Evolutionary conservation across 2,329 filamentous ascomycete species (phyloP).

Genomic region (Cladosporium sp.): DNA sequence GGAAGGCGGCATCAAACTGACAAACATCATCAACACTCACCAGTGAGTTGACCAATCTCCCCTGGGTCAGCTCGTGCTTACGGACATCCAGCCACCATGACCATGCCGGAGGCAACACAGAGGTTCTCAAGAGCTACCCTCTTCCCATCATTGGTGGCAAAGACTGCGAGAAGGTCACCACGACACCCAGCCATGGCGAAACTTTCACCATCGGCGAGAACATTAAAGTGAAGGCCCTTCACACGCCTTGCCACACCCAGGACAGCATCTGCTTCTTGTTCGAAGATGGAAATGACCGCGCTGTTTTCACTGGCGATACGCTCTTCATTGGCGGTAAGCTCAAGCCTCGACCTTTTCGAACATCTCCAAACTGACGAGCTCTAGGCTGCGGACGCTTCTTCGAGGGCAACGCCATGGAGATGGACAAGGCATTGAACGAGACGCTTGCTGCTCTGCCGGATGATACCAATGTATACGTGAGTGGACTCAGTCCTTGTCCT

Average conservation of each 20-base stretch:
- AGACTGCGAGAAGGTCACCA: slow-evolving; percentile 75
- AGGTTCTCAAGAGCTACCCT: slow-evolving; percentile 61
- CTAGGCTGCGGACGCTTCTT: slow-evolving; percentile 92
- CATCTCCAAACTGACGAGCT: not conserved
- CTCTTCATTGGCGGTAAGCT: slow-evolving; percentile 80
- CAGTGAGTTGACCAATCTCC: slow-evolving; percentile 58
- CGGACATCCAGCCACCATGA: slow-evolving; percentile 71
- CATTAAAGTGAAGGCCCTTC: slow-evolving; percentile 79
- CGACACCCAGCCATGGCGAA: slow-evolving; percentile 69
- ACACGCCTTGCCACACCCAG: slow-evolving; percentile 96
- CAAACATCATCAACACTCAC: slow-evolving; percentile 91
- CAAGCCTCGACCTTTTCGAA: no score
- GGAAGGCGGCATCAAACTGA: slow-evolving; percentile 71
- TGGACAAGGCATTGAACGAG: slow-evolving; percentile 89
- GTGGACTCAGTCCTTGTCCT: slow-evolving; percentile 26
- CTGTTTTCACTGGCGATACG: slow-evolving; percentile 93
- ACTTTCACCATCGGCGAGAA: slow-evolving; percentile 74
- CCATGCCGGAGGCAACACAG: slow-evolving; percentile 85
- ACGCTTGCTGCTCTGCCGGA: slow-evolving; percentile 76
- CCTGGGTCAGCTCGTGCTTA: not conserved
- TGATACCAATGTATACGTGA: slow-evolving; percentile 85
- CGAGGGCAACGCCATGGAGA: slow-evolving; percentile 82
- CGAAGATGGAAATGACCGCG: slow-evolving; percentile 72
- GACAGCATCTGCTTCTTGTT: slow-evolving; percentile 96
- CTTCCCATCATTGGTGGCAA: slow-evolving; percentile 82